Evolutionary conservation across 2,329 filamentous ascomycete genomes (phyloP), one percentile per base, ranked within the genome.

Genomic region (Pyrenophora graminea): DNA sequence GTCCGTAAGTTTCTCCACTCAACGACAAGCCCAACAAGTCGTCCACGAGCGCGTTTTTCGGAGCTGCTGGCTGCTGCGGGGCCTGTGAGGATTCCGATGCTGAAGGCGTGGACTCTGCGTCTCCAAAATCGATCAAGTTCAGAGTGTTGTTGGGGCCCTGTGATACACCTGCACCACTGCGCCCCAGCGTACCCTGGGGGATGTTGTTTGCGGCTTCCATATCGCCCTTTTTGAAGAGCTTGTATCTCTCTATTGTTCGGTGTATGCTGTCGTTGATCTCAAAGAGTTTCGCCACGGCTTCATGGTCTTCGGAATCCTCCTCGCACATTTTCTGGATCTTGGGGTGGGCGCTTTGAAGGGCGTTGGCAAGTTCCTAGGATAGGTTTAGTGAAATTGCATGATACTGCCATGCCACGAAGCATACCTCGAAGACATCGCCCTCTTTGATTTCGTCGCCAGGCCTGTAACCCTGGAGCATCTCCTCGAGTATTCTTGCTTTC

Each of bases 321-420:
- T 97, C 93, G 68, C 93, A 97, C 93, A 99, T 99, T 77, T 91
- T 97, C 72, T 97, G 93, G 59, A 99, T 97, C 78, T 99, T 99
- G 7, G 94, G 94, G 67, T 99, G 94, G 2, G 94, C 94, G 68
- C 89, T 97, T 72, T 91, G 90, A 39, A 99, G 80, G 8, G 94
- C 86, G 58, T 89, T 87, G 4, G 92, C 92, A 46, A 99, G 82
- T 79, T 99, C 94, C 79, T 92, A 25, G 21, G 32, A 10, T 10
- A 30, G n/a, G 13, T 52, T 71, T 31, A 70, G 55, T 44, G 17
- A 51, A 40, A 27, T 19, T 58, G 53, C 41, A 34, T 34, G 30
- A 38, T 30, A 10, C 36, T 17, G 75, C 71, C 76, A 45, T 68
- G 30, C 7, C 9, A 17, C 6, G 4, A 5, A 39, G 25, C 48